Percentiles rank a stretch among this genome's conserved stretches.
phyloP scores from a whole-genome alignment of 2,329 filamentous ascomycete genomes.

The Stemphylium beticola region DNA sequence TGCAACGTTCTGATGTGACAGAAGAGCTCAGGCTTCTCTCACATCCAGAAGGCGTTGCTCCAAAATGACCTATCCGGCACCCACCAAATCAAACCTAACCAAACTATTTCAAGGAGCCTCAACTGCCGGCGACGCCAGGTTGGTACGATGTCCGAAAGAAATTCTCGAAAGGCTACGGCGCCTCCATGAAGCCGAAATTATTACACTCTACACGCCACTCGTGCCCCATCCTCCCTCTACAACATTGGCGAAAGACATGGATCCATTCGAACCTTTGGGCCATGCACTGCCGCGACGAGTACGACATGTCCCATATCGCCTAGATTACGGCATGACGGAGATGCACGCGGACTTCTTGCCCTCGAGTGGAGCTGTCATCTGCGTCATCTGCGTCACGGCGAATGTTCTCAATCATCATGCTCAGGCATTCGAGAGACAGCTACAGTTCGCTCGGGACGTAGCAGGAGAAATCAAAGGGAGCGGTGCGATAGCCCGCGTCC shows the following conservation, averaged over 20 bases:
- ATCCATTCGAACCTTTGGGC: constrained; percentile 77
- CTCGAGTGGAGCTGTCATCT: constrained; percentile 64
- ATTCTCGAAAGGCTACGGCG: constrained; percentile 37
- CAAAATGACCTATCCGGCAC: neutral
- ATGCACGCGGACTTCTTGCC: constrained; percentile 69
- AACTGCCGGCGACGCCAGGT: constrained; percentile 23
- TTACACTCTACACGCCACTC: constrained; percentile 60
- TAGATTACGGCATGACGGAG: constrained; percentile 66
- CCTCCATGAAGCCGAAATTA: constrained; percentile 47
- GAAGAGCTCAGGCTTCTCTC: neutral
- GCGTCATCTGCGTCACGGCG: constrained; percentile 56
- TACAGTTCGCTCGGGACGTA: constrained; percentile 37
- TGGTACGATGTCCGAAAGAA: constrained; percentile 35
- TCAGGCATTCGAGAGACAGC: constrained; percentile 38
- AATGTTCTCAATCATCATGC: constrained; percentile 32
- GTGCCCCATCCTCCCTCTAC: constrained; percentile 54
- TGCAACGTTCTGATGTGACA: neutral
- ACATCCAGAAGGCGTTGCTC: constrained; percentile 5
- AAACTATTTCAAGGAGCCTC: constrained; percentile 1
- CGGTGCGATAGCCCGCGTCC: constrained; percentile 24
- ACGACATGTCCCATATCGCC: constrained; percentile 74
- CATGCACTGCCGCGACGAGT: constrained; percentile 66
- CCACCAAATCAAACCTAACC: neutral
- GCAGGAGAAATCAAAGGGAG: constrained; percentile 21
- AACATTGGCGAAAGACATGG: constrained; percentile 54